Evolutionary conservation across 495 filamentous ascomycete genomes (phyloP).

Genomic region (Talaromyces liani): DNA sequence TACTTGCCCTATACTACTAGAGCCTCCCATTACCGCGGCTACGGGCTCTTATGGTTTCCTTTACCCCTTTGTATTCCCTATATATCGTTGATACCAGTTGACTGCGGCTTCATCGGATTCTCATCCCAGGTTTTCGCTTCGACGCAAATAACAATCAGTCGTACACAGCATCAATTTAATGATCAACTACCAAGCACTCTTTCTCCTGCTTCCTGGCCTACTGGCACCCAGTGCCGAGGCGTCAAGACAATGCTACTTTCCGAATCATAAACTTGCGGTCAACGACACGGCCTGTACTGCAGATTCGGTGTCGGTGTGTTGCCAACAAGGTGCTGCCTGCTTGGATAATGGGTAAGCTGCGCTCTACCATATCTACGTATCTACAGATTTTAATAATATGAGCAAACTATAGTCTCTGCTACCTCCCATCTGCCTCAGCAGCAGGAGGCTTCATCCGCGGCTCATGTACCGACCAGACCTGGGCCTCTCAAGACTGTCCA

Average conservation of each 20-base stretch:
- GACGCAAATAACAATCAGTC: background rate
- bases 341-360: background rate
- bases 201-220: background rate
- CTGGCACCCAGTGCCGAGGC: background rate
- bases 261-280: background rate
- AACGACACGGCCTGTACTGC: background rate
- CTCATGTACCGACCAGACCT: background rate
- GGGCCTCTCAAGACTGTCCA: background rate
- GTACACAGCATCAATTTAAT: background rate
- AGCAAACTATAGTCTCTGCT: background rate
- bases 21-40: too few relatives aligned
- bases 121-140: background rate
- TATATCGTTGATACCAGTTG: background rate
- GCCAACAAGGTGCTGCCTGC: background rate
- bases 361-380: background rate
- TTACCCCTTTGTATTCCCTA: background rate
- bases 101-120: background rate
- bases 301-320: background rate
- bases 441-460: background rate
- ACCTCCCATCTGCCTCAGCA: background rate
- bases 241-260: background rate
- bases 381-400: background rate
- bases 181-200: background rate
- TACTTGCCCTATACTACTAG: background rate
- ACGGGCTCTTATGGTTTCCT: too few relatives aligned